Evolutionary conservation across 1,284 basidiomycete genomes (phyloP), one percentile per base, ranked within the genome.

Genomic region (Retiboletus flavoniger): DNA sequence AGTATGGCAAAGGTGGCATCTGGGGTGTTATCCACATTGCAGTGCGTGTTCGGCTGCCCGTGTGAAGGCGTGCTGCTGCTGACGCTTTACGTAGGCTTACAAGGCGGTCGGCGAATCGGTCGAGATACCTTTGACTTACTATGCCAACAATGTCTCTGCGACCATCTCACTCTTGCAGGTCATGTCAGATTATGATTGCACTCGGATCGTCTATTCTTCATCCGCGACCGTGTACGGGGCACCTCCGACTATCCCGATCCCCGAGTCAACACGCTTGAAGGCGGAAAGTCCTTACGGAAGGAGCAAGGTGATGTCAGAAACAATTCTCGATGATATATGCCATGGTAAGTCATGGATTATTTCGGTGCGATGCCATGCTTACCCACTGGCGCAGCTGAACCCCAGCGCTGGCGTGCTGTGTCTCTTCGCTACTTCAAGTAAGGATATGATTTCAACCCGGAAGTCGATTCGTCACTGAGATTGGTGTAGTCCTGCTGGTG

Each of bases 171-270:
- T 97, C 19, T 78, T 96, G 46, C 85, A 94, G 77, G 76, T 83
- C 60, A 98, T 98, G 95, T 78, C 80, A 53, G 88, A 91, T 58
- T 91, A 87, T 72, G 85, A 87, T 55, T 92, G 89, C 76, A 81
- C 82, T 57, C 84, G 92, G 56, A 78, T 99, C 59, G 95, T 99
- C 58, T 99, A 98, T 78, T 98, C 95, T 1, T 98, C 95, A 11
- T 97, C 94, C 24, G 97, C 97, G 2, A 99, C 97, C n/a, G 97
- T 99, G 34, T 99, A 99, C 71, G 97, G 97, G 56, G 95, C 87
- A 3, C 97, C 97, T 8, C 87, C 91, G 44, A 77, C 78, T 54
- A 93, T 99, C 55, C 97, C 97, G 45, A 99, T 99, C 62, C 93
- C 95, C 19, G 97, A 99, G 74, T 84, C 88, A 3, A 95, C 93